Evolutionary conservation across 148 eudicot genomes (phyloP), one percentile per base, ranked within the genome.

Genomic region (Pouteria glomerata): DNA sequence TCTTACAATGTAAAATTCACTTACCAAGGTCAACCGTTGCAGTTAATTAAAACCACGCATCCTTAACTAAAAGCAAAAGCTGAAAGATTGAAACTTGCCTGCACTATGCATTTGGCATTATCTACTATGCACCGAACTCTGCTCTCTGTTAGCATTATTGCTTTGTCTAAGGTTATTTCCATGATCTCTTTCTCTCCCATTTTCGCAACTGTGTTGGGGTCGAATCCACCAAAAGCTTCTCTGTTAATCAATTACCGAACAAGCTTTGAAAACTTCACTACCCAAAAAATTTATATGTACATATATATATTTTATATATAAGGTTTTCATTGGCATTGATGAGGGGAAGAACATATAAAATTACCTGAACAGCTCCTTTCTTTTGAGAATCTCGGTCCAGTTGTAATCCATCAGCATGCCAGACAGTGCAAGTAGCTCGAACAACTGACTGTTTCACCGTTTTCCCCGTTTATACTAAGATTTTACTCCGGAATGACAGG

Each of bases 401-500:
- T 90, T 96, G 78, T 84, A 86, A 73, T 96, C 99, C 99, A 96
- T 96, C 76, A 96, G 73, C 99, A 96, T 80, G 30, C 96, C 97
- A 58, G 87, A 87, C 88, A 96, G 62, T 24, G 93, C 87, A 18
- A 96, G 94, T 64, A 92, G 73, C 84, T 96, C 99, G 70, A 92
- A 96, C 67, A 96, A 84, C 80, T 82, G 86, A 72, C 99, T 96
- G 88, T 79, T 75, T 21, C 8, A 74, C 66, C 19, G 12, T 62
- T 51, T 68, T 34, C 52, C n/a, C 19, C 19, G 56, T n/a, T 44
- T 44, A 27, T 33, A 11, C 23, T 45, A 47, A 47, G 55, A 27
- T 50, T 14, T 48, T 19, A 19, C 57, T 66, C 18, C 70, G 3
- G 23, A 48, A 18, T 18, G 12, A 30, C 41, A 45, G 6, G 52